Percentiles rank a stretch among this genome's conserved stretches.
Evolutionary conservation across 331 rosid genomes (phyloP).

Genomic region (Erythrophleum ivorense): DNA sequence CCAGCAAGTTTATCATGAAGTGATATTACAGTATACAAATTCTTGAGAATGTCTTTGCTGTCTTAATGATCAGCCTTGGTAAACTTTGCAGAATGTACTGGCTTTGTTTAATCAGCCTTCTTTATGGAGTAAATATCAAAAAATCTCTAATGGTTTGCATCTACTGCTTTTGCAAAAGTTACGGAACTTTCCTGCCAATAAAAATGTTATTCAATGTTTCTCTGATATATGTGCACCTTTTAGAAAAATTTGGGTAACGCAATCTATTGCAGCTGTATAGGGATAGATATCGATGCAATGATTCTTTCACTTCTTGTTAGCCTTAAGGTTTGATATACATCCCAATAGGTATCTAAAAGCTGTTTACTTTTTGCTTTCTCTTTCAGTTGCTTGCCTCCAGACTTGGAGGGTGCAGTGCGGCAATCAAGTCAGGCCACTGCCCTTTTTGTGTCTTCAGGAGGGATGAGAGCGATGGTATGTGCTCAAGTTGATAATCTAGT

Average conservation of each 20-base stretch:
- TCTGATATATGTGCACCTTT: background rate
- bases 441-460: constrained; percentile 83
- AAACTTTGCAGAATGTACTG: background rate
- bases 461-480: constrained; percentile 88
- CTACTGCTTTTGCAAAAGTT: background rate
- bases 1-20: background rate
- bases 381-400: constrained; percentile 93
- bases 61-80: background rate
- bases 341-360: constrained; percentile 34
- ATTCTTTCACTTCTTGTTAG: background rate
- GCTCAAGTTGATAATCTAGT: constrained; percentile 11
- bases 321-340: constrained; percentile 19
- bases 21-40: background rate
- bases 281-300: constrained; percentile 22
- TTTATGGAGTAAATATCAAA: background rate
- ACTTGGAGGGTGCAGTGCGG: constrained; percentile 90
- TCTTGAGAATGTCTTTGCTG: background rate
- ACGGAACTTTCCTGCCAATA: background rate
- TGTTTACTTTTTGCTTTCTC: constrained; percentile 39
- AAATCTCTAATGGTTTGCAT: background rate
- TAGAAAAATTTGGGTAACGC: background rate
- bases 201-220: background rate
- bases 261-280: constrained; percentile 2
- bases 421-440: constrained; percentile 87
- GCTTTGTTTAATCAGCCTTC: background rate